Percentiles rank a stretch among this genome's conserved stretches.
These are phyloP conservation scores for Termitomyces sp. DNA, from an alignment of 768 basidiomycete species.

Conservation along the genomic window DNA sequence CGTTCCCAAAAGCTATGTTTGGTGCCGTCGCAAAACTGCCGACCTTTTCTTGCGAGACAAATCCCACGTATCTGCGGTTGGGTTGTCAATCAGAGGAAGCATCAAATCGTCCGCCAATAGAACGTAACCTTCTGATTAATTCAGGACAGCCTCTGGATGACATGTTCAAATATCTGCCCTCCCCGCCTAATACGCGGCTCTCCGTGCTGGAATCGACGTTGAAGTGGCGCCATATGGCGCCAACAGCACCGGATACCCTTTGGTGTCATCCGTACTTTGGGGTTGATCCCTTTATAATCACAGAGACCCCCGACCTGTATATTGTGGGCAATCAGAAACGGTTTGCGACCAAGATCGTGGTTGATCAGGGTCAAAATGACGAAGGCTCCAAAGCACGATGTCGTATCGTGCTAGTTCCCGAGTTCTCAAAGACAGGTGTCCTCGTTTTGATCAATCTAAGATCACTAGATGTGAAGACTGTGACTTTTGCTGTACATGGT, in stretches of 20 bases:
- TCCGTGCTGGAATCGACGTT: constrained; percentile 75
- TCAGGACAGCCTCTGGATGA: constrained; percentile 94
- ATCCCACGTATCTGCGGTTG: constrained; percentile 81
- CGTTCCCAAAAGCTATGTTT: constrained; percentile 90
- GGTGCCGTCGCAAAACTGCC: constrained; percentile 53
- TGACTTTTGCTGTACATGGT: constrained; percentile 50
- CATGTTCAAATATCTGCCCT: constrained; percentile 86
- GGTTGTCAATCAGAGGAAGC: constrained; percentile 24
- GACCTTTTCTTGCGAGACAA: constrained; percentile 77
- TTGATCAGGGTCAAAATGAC: constrained; percentile 28
- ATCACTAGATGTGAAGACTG: constrained; percentile 63
- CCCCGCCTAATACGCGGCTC: constrained; percentile 65
- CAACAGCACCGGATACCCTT: constrained; percentile 96
- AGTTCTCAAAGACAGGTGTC: constrained; percentile 72
- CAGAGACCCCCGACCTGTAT: constrained; percentile 86
- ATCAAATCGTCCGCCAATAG: constrained; percentile 18
- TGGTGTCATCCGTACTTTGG: constrained; percentile 96
- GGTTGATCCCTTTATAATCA: constrained; percentile 84
- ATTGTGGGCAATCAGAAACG: constrained; percentile 86
- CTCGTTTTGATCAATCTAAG: constrained; percentile 77
- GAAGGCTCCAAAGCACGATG: constrained; percentile 33
- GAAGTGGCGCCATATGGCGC: constrained; percentile 95
- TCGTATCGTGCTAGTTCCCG: constrained; percentile 77
- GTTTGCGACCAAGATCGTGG: constrained; percentile 72
- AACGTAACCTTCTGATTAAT: constrained; percentile 69